These are phyloP conservation scores for Lecanicillium sp. DNA, from an alignment of 2,329 filamentous ascomycete species.

Conservation along the genomic window DNA sequence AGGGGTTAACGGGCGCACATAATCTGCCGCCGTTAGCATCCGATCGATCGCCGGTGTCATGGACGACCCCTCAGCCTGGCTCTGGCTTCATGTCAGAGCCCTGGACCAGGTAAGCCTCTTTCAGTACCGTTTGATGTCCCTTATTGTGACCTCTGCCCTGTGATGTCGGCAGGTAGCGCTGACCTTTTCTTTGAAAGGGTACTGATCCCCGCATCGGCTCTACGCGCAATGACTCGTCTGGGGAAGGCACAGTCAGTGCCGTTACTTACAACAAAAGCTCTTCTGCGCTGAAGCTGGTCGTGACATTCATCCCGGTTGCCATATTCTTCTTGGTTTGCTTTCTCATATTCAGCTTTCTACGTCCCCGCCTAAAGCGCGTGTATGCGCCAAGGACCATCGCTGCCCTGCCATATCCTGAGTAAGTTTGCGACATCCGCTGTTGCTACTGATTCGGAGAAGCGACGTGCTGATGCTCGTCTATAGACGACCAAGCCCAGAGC, in stretches of 20 bases:
- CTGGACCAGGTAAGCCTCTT: no score
- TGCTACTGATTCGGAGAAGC: conserved; percentile 2
- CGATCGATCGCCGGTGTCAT: no score
- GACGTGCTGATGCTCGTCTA: conserved; percentile 2
- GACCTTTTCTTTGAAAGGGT: conserved; percentile 1
- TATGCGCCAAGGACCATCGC: conserved; percentile 47
- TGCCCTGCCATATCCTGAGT: conserved; percentile 37
- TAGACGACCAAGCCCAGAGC: conserved; percentile 49
- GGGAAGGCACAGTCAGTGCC: conserved; percentile 26
- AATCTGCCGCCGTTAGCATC: no score
- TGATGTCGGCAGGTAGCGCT: no score
- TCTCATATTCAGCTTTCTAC: conserved; percentile 39
- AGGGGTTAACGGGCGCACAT: no score
- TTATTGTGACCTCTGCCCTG: no score
- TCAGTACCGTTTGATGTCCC: no score
- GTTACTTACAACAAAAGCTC: conserved; percentile 23
- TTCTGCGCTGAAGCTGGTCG: conserved; percentile 29
- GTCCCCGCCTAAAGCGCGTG: conserved; percentile 41
- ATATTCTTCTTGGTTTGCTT: conserved; percentile 44
- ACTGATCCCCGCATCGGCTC: conserved; percentile 28
- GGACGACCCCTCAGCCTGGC: no score
- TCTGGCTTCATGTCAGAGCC: no score
- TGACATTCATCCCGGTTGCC: conserved; percentile 47
- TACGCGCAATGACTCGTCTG: conserved; percentile 22
- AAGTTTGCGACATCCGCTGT: conserved; percentile 10